Base-by-base conservation (phyloP, 305 asterid species). In the Solanum aculeatissimum region DNA sequence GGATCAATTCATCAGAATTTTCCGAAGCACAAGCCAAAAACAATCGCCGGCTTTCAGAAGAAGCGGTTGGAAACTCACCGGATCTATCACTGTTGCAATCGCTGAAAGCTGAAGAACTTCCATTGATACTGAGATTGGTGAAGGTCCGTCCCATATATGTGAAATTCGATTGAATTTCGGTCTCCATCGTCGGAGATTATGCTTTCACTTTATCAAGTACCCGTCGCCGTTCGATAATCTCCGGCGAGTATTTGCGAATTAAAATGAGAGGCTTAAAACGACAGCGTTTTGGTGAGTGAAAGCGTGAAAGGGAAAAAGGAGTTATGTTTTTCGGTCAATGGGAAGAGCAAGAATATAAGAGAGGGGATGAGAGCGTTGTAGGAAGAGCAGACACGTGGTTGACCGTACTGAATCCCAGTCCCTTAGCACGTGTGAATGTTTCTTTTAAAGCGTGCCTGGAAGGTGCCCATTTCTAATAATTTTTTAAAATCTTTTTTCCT, bases 81-180 rank as follows among this genome's bases (percentile, higher is more conserved):
- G 99, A 96, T 92, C 94, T 87, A 80, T 96, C 99, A 88, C 98
- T 93, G 91, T 93, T 91, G 83, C 99, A 96, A 83, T 96, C 99
- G 87, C 99, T 94, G 89, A 96, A 96, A 85, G 99, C 98, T 55
- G 97, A 92, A 49, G 95, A 90, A 79, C 89, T 87, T 42, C 86
- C 92, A 68, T 89, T 86, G 85, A 90, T 86, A 86, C 81, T 85
- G 72, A 92, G 80, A 83, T 92, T 90, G 83, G 86, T 89, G 91
- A 94, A 91, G 43, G 87, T 87, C 9, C 92, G 91, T 8, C 97
- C 98, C 93, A 93, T 86, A 83, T 94, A 95, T 4, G 89, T 88
- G 87, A 92, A 93, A 82, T 80, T 88, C 51, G 90, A 86, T 55
- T 89, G 89, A 58, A 91, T 86, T 27, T 90, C 92, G 11, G 93